Evolutionary conservation across 129 eudicot genomes (phyloP), one percentile per base, ranked within the genome.

Genomic region (Helianthus annuus): DNA sequence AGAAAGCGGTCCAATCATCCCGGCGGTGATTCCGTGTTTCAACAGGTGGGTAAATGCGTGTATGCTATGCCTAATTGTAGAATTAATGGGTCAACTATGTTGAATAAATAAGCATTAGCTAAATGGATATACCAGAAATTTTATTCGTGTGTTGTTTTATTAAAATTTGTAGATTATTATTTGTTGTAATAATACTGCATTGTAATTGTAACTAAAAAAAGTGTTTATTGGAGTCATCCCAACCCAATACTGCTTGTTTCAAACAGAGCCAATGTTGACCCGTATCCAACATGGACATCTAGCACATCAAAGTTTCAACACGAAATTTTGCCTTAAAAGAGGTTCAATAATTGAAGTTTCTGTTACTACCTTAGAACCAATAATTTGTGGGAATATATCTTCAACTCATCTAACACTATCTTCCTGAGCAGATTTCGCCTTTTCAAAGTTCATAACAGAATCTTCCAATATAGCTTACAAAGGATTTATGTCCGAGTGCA

Each of bases 401-500:
- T 93, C 95, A 51, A 93, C 98, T 34, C 96, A 87, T 64, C 63
- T 85, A 51, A 93, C 87, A 80, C 95, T 79, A 71, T 87, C 96
- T 82, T 75, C 73, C 63, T 89, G 85, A 48, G 96, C 87, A 79
- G 86, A 85, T 82, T 87, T 87, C 32, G 98, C 87, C 79, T 73
- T 93, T 63, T 89, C 95, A 69, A 93, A 89, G 46, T 93, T 93
- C 73, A 89, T 68, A 29, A 89, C 81, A 66, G 98, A 89, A 56
- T 93, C 98, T 19, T 95, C 98, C 3, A 96, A 89, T 66, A 89
- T 89, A 34, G 98, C 98, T 96, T 93, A 91, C 66, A 54, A 78
- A 42, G 29, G 22, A 27, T 77, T 32, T 3, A 38, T 10, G 71
- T 56, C 56, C 10, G 34, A 22, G n/a, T 66, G 6, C 64, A 59